Conservation (phyloP, 208 protist genomes). For the Trypanosoma conorhini region DNA sequence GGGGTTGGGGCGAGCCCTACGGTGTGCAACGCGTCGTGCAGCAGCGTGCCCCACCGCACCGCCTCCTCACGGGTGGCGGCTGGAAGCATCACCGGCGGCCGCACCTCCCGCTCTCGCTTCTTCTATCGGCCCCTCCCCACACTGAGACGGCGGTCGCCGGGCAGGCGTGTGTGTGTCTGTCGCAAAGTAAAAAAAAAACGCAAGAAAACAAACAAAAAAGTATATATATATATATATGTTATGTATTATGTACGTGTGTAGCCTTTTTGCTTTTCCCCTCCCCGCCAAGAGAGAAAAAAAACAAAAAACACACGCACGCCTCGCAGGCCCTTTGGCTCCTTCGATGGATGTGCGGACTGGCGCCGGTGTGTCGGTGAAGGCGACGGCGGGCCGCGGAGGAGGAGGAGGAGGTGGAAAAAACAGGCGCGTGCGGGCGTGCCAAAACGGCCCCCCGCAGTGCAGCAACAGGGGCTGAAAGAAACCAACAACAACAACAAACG, state of each 20-base stretch:
- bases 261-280: neutral
- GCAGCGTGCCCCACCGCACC: conserved; percentile 45
- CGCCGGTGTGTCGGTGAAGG: neutral
- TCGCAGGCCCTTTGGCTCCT: neutral
- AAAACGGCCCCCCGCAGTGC: no score
- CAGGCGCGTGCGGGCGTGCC: no score
- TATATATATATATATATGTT: no score
- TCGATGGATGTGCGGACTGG: neutral
- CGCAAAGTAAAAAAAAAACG: neutral
- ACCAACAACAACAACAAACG: neutral
- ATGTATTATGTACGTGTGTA: no score
- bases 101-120: conserved; percentile 8
- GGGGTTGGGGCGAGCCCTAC: conserved; percentile 28
- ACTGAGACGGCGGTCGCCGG: neutral
- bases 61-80: conserved; percentile 31
- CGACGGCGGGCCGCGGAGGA: neutral
- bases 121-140: neutral
- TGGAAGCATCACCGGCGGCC: conserved; percentile 17
- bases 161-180: neutral
- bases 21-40: conserved; percentile 32
- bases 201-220: conserved; percentile 5
- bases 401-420: neutral
- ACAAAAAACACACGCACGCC: neutral
- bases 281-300: neutral
- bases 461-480: neutral